Evolutionary conservation across 2,329 filamentous ascomycete species (phyloP).

Genomic region (Aulographum hederae): DNA sequence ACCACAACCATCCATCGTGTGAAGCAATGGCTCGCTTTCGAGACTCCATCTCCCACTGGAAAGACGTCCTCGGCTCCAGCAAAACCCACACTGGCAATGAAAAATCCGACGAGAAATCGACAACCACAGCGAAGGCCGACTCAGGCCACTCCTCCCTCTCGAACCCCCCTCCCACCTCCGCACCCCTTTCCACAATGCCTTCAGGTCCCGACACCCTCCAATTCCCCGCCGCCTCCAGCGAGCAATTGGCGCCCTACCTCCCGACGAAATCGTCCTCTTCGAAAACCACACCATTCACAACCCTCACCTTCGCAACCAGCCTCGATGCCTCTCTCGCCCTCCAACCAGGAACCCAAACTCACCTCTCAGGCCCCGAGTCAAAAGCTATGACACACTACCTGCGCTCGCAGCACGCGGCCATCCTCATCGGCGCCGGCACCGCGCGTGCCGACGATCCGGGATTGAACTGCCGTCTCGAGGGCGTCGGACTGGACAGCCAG

Average conservation of each 20-base stretch:
- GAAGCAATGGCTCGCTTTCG: too few relatives aligned
- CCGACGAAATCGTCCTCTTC: background rate
- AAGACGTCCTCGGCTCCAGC: too few relatives aligned
- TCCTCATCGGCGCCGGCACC: slow-evolving; percentile 71
- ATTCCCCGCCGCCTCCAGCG: slow-evolving; percentile 1
- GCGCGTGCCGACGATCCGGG: slow-evolving; percentile 70
- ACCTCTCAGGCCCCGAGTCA: slow-evolving; percentile 62
- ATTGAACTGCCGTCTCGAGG: slow-evolving; percentile 54
- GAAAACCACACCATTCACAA: slow-evolving; percentile 1
- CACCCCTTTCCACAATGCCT: too few relatives aligned
- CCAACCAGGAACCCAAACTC: slow-evolving; percentile 61
- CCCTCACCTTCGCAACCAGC: slow-evolving; percentile 73
- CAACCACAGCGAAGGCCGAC: too few relatives aligned
- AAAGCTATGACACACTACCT: slow-evolving; percentile 92
- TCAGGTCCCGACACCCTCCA: slow-evolving; percentile 7
- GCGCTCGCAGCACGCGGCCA: slow-evolving; percentile 64
- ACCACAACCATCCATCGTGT: too few relatives aligned
- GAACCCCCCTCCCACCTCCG: too few relatives aligned
- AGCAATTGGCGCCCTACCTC: slow-evolving; percentile 3
- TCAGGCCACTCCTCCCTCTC: too few relatives aligned
- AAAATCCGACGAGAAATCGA: too few relatives aligned
- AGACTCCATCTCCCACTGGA: too few relatives aligned
- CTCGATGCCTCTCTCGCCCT: slow-evolving; percentile 68
- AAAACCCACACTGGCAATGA: too few relatives aligned
- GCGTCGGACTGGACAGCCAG: slow-evolving; percentile 39